A percentile compares a stretch with the other conserved stretches of the same genome.
phyloP scores from a whole-genome alignment of 1,139 yeast species.

The Taphrina communis region DNA sequence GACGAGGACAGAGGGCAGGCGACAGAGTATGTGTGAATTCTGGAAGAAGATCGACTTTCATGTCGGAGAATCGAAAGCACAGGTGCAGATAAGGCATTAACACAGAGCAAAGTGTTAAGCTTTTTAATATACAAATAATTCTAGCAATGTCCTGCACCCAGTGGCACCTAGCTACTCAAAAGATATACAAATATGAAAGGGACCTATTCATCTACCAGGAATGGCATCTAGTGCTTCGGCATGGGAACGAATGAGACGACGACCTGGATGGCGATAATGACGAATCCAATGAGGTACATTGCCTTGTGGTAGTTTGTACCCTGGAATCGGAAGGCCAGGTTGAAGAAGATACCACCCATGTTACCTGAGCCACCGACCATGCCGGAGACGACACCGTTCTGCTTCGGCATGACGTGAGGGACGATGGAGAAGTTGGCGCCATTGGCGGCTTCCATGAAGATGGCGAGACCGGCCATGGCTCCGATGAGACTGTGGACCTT shows the following conservation, averaged over 20 bases:
- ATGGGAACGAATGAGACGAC: slow-evolving; percentile 37
- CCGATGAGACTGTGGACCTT: slow-evolving; percentile 50
- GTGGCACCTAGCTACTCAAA: neutral
- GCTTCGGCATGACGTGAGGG: slow-evolving; percentile 51
- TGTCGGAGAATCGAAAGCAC: neutral
- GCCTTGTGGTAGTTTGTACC: slow-evolving; percentile 33
- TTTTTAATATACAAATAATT: neutral
- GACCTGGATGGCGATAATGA: slow-evolving; percentile 26
- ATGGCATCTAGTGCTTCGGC: slow-evolving; percentile 27
- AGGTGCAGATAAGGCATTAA: too few relatives aligned
- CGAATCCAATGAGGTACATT: slow-evolving; percentile 31
- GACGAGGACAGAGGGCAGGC: too few relatives aligned
- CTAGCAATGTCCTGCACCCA: neutral
- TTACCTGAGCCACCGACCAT: slow-evolving; percentile 53
- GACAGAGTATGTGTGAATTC: too few relatives aligned
- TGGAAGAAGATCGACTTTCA: neutral
- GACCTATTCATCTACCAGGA: neutral
- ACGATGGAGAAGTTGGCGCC: slow-evolving; percentile 53
- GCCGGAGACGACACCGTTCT: slow-evolving; percentile 53
- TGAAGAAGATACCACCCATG: slow-evolving; percentile 52
- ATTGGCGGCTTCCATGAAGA: slow-evolving; percentile 53
- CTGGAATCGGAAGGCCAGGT: slow-evolving; percentile 51
- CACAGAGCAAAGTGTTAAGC: neutral
- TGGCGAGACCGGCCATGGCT: slow-evolving; percentile 49
- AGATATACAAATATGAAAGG: neutral